Conservation (phyloP, 2,329 filamentous ascomycete species). For the Colletotrichum sidae region DNA sequence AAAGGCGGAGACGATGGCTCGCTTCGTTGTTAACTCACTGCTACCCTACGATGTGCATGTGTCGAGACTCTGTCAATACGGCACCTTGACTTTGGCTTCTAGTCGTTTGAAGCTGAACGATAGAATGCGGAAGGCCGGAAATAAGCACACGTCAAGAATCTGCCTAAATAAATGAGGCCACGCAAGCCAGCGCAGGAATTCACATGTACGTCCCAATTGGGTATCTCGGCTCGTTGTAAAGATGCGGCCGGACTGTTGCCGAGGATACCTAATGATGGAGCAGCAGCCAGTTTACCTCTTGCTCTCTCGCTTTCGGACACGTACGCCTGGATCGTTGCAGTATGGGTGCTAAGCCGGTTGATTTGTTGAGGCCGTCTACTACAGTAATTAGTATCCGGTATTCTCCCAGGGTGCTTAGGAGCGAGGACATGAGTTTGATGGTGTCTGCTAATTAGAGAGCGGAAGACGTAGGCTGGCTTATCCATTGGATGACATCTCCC, state of each 20-base stretch:
- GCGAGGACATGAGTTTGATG: neutral
- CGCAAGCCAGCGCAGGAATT: slow-evolving; percentile 5
- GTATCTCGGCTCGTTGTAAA: neutral
- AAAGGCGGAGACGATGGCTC: slow-evolving; percentile 16
- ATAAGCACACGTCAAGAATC: neutral
- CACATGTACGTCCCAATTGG: neutral
- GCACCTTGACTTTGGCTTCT: neutral
- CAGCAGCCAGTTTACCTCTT: neutral
- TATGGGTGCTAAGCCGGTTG: no score
- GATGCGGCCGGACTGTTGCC: slow-evolving; percentile 5
- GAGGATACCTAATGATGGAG: neutral
- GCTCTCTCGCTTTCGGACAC: neutral
- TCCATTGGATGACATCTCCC: neutral
- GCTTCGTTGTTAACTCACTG: neutral
- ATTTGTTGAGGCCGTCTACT: no score
- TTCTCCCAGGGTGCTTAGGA: neutral
- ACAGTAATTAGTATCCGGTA: neutral
- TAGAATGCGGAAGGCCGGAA: neutral
- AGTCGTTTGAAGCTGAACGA: slow-evolving; percentile 16
- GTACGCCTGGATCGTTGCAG: no score
- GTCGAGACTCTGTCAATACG: neutral
- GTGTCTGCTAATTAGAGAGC: neutral
- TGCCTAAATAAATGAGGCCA: neutral
- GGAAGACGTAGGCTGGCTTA: neutral
- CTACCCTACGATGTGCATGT: neutral